These are phyloP conservation scores for Acanthamoeba lenticulata DNA, from an alignment of 208 protist genomes.

Conservation along the genomic window DNA sequence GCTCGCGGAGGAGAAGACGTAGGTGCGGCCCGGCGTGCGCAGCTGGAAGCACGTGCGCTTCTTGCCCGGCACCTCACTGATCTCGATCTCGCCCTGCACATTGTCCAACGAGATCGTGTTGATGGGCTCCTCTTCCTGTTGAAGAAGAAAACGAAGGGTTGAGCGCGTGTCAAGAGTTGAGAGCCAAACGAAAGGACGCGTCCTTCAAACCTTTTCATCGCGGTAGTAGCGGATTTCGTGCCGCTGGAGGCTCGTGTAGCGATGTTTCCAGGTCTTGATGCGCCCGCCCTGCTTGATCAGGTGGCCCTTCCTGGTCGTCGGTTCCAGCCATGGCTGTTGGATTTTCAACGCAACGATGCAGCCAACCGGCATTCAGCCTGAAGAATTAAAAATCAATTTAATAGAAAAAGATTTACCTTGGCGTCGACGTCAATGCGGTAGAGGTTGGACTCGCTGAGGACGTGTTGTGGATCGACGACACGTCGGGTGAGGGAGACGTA, in stretches of 20 bases:
- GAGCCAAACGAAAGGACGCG: no score
- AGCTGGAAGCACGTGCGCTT: not conserved
- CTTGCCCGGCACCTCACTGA: not conserved
- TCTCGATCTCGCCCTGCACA: not conserved
- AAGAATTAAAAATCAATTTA: no score
- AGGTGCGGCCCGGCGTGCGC: not conserved
- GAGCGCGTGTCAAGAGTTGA: not conserved
- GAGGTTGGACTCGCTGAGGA: slow-evolving; percentile 22
- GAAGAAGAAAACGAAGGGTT: not conserved
- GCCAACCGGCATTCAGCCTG: not conserved
- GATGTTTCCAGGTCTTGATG: slow-evolving; percentile 37
- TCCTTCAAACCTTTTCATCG: not conserved
- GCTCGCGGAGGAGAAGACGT: not conserved
- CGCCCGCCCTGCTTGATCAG: slow-evolving; percentile 33
- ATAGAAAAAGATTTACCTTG: not conserved
- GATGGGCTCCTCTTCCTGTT: not conserved
- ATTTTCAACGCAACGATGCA: not conserved
- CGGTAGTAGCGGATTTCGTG: not conserved
- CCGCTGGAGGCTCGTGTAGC: not conserved
- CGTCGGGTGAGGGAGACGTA: not conserved
- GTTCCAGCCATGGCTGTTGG: not conserved
- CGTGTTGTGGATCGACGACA: not conserved
- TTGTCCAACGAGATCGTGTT: not conserved
- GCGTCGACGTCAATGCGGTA: slow-evolving; percentile 32
- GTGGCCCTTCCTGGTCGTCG: not conserved